These are phyloP conservation scores for Saccharum officinarum DNA, from an alignment of 176 grass and related monocot genomes.

Conservation along the genomic window DNA sequence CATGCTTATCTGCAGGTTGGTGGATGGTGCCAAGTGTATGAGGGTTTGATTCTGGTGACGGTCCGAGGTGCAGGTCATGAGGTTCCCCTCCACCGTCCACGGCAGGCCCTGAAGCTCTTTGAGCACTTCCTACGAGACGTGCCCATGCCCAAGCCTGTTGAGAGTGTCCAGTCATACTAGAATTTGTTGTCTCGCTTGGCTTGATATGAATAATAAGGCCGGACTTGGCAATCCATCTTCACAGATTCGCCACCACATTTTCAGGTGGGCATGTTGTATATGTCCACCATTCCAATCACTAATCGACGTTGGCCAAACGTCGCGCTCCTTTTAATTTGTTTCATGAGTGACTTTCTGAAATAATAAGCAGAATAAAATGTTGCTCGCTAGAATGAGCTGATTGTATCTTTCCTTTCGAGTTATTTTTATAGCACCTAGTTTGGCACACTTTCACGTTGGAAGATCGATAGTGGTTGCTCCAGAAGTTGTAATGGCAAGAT, in stretches of 20 bases:
- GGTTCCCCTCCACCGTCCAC: conserved; percentile 67
- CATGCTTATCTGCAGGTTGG: conserved; percentile 36
- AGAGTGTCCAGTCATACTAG: conserved; percentile 29
- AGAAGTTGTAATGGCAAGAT: too few species aligned
- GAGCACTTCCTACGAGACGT: conserved; percentile 55
- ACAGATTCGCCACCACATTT: background rate
- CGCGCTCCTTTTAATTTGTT: background rate
- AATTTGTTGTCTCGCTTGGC: background rate
- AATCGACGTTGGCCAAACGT: background rate
- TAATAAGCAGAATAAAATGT: background rate
- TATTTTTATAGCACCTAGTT: too few species aligned
- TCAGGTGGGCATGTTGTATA: too few species aligned
- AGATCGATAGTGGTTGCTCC: too few species aligned
- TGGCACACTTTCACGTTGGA: too few species aligned
- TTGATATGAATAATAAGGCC: too few species aligned
- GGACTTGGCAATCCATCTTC: background rate
- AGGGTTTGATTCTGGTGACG: conserved; percentile 59
- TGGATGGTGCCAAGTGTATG: conserved; percentile 74
- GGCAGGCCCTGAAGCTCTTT: conserved; percentile 54
- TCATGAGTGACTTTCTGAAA: background rate
- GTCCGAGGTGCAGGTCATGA: conserved; percentile 58
- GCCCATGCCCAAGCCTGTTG: conserved; percentile 42
- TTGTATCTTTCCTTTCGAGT: too few species aligned
- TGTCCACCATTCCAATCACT: background rate
- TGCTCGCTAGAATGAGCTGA: background rate